Base-by-base conservation (phyloP, 495 filamentous ascomycete genomes). In the Talaromyces nanjingensis region DNA sequence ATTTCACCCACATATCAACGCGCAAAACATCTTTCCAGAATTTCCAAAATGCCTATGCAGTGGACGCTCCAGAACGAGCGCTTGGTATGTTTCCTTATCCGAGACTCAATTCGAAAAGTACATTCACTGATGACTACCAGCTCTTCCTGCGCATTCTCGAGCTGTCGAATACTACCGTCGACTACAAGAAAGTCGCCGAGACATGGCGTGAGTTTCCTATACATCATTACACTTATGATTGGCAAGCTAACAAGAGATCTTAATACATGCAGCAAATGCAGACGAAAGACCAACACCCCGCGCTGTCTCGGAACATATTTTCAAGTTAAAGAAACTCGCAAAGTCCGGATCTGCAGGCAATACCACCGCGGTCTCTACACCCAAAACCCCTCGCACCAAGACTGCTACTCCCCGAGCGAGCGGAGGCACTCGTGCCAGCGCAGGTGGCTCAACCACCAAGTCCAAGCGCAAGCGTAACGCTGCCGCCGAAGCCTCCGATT, bases 61-160 rank as follows among this genome's bases (percentile, higher is more conserved):
- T 81, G 78, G 78, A 75, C 71, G 18, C 61, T 74, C 0, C 71
- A 76, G 6, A 73, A 68, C 16, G 77, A 80, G 53, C 74, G 77
- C 45, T 68, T 77, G 6, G 78, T 80, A 69, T 55, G 72, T 56
- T 24, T 20, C 2, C 18, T 12, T 42, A 49, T 18, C 1, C 9
- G 20, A 7, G 14, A 27, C 39, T 62, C 14, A 2, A 24, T 31
- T 29, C 22, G 11, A 22, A n/a, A 14, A 29, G 4, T 53, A 16
- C 22, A 14, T 53, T 14, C 11, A 31, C 37, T 62, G 6, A 52
- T 20, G 18, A 31, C 6, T 52, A 14, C 18, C 20, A 62, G 59
- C 59, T 62, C 11, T 52, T 62, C 9, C 59, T 62, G 0, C 24
- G 42, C 12, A n/a, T 62, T 37, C 59, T 62, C 4, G 39, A 53